A percentile compares a stretch with the other conserved stretches of the same genome.
phyloP scores from a whole-genome alignment of 306 rosid species.

The Macrotyloma uniflorum region DNA sequence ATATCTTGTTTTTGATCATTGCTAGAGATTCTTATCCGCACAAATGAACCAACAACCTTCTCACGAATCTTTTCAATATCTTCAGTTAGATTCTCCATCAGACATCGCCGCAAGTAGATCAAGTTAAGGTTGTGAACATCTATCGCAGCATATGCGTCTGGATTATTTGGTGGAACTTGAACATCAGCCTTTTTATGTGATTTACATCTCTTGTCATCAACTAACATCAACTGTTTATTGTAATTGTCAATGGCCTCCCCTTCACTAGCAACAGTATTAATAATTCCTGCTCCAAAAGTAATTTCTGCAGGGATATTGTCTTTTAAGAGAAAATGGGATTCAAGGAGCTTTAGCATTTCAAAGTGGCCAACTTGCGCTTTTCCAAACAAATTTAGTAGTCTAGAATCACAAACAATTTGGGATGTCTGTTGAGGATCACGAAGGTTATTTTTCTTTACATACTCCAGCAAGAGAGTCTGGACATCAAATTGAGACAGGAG shows the following conservation, averaged over 20 bases:
- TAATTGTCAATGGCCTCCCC: slow-evolving; percentile 52
- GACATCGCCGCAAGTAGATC: slow-evolving; percentile 76
- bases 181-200: slow-evolving; percentile 51
- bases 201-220: slow-evolving; percentile 62
- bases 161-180: slow-evolving; percentile 47
- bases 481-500: slow-evolving; percentile 68
- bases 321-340: slow-evolving; percentile 68
- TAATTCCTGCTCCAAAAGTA: slow-evolving; percentile 43
- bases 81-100: slow-evolving; percentile 64
- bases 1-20: slow-evolving; percentile 79
- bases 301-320: slow-evolving; percentile 47
- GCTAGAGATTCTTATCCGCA: slow-evolving; percentile 74
- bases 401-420: slow-evolving; percentile 78
- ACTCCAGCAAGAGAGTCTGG: slow-evolving; percentile 71
- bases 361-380: slow-evolving; percentile 66
- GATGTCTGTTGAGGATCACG: slow-evolving; percentile 74
- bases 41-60: slow-evolving; percentile 86
- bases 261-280: slow-evolving; percentile 51
- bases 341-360: slow-evolving; percentile 90
- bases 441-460: slow-evolving; percentile 75
- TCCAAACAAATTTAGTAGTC: slow-evolving; percentile 79
- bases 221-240: slow-evolving; percentile 47
- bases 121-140: slow-evolving; percentile 79
- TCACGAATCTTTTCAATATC: slow-evolving; percentile 66
- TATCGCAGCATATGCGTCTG: slow-evolving; percentile 76